A percentile compares a stretch with the other conserved stretches of the same genome.
These are phyloP conservation scores for Botrytis squamosa DNA, from an alignment of 2,329 filamentous ascomycete genomes.

Conservation along the genomic window DNA sequence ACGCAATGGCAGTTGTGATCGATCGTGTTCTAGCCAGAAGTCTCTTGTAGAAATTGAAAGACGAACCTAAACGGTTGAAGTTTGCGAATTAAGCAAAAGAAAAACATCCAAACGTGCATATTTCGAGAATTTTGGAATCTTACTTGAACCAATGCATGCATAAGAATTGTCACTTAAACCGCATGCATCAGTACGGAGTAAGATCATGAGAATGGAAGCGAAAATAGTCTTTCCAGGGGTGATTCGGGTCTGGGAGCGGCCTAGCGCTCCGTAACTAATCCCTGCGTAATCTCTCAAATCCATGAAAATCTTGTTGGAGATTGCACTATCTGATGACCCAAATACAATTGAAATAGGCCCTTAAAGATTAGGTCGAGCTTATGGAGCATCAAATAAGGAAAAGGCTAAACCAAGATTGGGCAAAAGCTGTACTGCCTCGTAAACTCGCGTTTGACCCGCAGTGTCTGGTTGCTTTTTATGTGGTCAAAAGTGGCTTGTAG, in stretches of 20 bases:
- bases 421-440: neutral
- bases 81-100: neutral
- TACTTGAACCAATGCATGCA: neutral
- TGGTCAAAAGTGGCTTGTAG: conserved; percentile 12
- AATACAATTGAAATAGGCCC: neutral
- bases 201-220: neutral
- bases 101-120: conserved; percentile 1
- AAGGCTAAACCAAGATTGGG: neutral
- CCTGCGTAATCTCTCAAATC: neutral
- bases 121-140: neutral
- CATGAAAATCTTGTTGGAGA: conserved; percentile 2
- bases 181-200: conserved; percentile 1
- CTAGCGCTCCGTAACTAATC: neutral
- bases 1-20: neutral
- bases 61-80: conserved; percentile 7
- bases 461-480: neutral
- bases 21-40: conserved; percentile 4
- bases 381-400: neutral
- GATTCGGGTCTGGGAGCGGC: neutral
- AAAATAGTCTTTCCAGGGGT: neutral
- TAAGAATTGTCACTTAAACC: conserved; percentile 1
- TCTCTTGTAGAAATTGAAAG: neutral
- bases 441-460: conserved; percentile 10
- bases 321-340: neutral
- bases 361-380: neutral